Percentiles rank a stretch among this genome's conserved stretches.
Evolutionary conservation across 169 alveolate species (phyloP).

Genomic region (Eimeria necatrix): DNA sequence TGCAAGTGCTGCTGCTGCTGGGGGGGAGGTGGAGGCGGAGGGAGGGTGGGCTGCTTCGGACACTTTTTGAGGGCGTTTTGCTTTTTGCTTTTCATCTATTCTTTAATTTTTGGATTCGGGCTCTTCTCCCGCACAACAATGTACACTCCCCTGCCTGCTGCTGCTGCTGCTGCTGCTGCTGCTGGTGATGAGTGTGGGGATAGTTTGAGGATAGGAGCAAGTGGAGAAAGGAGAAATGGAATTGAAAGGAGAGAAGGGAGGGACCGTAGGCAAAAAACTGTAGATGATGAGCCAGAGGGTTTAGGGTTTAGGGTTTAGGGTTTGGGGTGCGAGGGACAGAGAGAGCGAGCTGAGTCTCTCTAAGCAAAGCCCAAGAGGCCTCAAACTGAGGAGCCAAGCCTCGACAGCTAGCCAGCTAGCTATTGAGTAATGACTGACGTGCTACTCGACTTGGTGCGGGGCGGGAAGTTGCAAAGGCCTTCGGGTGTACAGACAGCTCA

Average conservation of each 20-base stretch:
- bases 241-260: not conserved
- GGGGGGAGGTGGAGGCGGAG: not conserved
- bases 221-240: too few species aligned
- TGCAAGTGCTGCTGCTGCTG: not conserved
- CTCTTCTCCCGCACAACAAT: too few species aligned
- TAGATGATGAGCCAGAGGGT: not conserved
- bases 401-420: too few species aligned
- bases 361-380: too few species aligned
- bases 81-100: not conserved
- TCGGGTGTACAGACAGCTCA: too few species aligned
- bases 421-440: too few species aligned
- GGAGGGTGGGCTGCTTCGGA: not conserved
- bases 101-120: not conserved
- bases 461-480: too few species aligned
- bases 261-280: not conserved
- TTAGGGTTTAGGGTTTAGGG: not conserved
- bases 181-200: not conserved
- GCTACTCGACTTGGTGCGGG: too few species aligned
- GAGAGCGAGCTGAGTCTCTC: too few species aligned
- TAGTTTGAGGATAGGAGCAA: too few species aligned
- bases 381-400: too few species aligned
- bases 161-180: not conserved
- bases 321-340: not conserved
- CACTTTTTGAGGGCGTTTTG: too few species aligned
- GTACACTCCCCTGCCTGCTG: not conserved